Evolutionary conservation across 208 protist genomes (phyloP).

Genomic region (Acanthamoeba culbertsoni): DNA sequence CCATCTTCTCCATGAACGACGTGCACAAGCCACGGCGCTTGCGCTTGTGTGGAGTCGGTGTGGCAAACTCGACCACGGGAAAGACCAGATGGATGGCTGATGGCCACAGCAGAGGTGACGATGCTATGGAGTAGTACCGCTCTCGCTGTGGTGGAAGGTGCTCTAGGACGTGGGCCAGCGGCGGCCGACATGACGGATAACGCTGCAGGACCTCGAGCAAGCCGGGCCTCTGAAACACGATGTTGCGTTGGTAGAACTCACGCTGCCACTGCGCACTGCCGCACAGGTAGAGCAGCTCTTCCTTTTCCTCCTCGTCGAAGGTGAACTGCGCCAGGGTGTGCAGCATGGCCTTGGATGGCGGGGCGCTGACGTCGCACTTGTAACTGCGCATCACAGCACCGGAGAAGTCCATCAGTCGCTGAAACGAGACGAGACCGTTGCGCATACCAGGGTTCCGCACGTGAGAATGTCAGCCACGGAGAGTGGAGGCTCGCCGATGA

Average conservation of each 20-base stretch:
- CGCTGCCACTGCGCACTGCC: background rate
- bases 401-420: background rate
- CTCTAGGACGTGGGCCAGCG: background rate
- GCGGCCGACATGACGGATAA: slow-evolving; percentile 19
- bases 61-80: slow-evolving; percentile 2
- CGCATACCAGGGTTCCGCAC: too few relatives aligned
- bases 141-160: slow-evolving; percentile 23
- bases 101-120: slow-evolving; percentile 1
- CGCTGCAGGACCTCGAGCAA: slow-evolving; percentile 22
- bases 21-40: background rate
- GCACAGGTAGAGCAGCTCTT: slow-evolving; percentile 40
- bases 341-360: background rate
- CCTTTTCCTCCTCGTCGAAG: slow-evolving; percentile 32
- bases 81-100: background rate
- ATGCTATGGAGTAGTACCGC: slow-evolving; percentile 53
- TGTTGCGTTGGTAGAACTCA: slow-evolving; percentile 22
- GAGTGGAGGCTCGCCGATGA: background rate
- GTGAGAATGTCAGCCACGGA: background rate
- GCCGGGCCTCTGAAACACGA: background rate
- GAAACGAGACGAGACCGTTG: background rate
- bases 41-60: background rate
- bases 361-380: slow-evolving; percentile 20
- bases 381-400: background rate
- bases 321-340: slow-evolving; percentile 35
- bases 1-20: background rate